Evolutionary conservation across 1,139 yeast species (phyloP).

Genomic region (Taphrina confusa): DNA sequence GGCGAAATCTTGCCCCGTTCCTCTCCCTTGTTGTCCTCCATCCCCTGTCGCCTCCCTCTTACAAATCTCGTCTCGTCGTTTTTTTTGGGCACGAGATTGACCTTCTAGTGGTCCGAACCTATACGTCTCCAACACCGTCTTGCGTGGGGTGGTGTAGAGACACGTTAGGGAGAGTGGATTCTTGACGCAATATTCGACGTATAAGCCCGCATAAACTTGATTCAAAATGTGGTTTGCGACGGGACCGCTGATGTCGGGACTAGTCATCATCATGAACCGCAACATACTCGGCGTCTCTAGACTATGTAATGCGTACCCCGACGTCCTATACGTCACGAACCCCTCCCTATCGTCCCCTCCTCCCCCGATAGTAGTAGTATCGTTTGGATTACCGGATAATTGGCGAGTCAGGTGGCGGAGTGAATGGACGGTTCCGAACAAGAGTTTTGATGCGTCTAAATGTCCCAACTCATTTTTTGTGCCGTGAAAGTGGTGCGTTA

Average conservation of each 20-base stretch:
- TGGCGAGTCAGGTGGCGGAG: slow-evolving; percentile 71
- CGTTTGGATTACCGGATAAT: slow-evolving; percentile 48
- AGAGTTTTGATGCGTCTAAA: slow-evolving; percentile 54
- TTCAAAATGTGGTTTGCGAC: slow-evolving; percentile 55
- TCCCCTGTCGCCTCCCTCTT: slow-evolving; percentile 2
- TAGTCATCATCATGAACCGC: slow-evolving; percentile 73
- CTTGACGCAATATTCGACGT: slow-evolving; percentile 66
- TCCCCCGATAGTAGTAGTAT: no score
- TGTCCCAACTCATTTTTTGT: slow-evolving; percentile 10
- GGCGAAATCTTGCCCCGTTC: not conserved
- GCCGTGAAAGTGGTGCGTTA: slow-evolving; percentile 22
- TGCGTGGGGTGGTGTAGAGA: not conserved
- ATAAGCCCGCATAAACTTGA: slow-evolving; percentile 67
- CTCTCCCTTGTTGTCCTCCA: not conserved
- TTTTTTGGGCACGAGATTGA: not conserved
- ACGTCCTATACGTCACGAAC: slow-evolving; percentile 67
- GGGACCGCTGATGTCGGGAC: slow-evolving; percentile 62
- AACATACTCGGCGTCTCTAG: slow-evolving; percentile 77
- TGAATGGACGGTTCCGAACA: slow-evolving; percentile 86
- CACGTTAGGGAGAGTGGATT: slow-evolving; percentile 47
- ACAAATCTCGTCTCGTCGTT: slow-evolving; percentile 1
- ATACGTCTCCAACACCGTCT: not conserved
- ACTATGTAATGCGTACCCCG: slow-evolving; percentile 74
- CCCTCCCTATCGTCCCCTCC: not conserved
- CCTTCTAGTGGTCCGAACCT: not conserved